Evolutionary conservation across 352 stramenopile genomes (phyloP).

Genomic region (Phytophthora pseudosyringae): DNA sequence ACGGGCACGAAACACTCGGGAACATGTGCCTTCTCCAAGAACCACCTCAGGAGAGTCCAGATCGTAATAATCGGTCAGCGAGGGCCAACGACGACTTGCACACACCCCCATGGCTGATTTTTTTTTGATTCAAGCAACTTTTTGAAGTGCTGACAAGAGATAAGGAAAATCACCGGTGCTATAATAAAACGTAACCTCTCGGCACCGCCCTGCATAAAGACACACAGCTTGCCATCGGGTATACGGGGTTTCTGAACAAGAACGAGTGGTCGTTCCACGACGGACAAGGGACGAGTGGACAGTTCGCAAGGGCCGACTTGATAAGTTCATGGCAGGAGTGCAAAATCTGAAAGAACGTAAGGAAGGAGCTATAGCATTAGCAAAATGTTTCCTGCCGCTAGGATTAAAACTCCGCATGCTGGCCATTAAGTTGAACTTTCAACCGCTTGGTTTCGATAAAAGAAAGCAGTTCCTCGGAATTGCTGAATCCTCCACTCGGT

Average conservation of each 20-base stretch:
- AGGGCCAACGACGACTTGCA: constrained; percentile 39
- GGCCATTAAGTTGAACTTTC: constrained; percentile 1
- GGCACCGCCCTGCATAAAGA: too few species aligned
- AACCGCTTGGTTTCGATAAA: constrained; percentile 5
- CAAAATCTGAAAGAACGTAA: not conserved
- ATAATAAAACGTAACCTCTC: too few species aligned
- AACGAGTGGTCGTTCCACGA: too few species aligned
- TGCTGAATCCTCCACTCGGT: constrained; percentile 10
- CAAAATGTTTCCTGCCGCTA: not conserved
- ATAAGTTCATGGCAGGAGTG: too few species aligned
- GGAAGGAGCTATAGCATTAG: not conserved
- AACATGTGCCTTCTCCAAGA: constrained; percentile 58
- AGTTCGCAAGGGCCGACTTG: too few species aligned
- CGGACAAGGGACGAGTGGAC: too few species aligned
- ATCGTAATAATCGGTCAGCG: constrained; percentile 48
- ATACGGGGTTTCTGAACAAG: too few species aligned
- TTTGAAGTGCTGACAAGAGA: not conserved
- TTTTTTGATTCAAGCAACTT: not conserved
- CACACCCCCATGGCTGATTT: constrained; percentile 56
- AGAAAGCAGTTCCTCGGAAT: constrained; percentile 4
- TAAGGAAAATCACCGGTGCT: not conserved
- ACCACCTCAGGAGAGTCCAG: constrained; percentile 46
- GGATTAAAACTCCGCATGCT: constrained; percentile 3
- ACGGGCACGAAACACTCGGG: constrained; percentile 53
- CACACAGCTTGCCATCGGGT: too few species aligned